Base-by-base conservation (phyloP, 2,329 filamentous ascomycete genomes). In the Neonectria hederae region DNA sequence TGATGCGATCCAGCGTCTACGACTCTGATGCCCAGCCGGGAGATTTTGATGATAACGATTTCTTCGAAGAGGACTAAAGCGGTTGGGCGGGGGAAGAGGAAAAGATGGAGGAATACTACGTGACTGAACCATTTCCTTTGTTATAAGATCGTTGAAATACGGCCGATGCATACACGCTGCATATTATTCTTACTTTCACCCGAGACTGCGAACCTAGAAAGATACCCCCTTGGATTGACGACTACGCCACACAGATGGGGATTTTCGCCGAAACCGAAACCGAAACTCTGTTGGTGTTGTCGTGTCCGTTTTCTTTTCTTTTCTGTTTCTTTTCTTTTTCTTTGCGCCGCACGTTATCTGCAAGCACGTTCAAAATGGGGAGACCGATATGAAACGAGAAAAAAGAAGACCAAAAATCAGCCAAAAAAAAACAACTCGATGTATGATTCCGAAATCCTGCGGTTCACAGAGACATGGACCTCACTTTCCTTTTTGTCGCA, bases 21-120 rank as follows among this genome's bases (percentile, higher is more conserved):
- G 88, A 90, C 73, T 82, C 82, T 30, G 88, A 90, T 75, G 88
- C 88, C 7, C 84, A 84, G 40, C 82, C 84, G 3, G 87, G 84
- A 62, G 84, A 87, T 58, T 87, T 87, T 77, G 86, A 88, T 71
- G 86, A 88, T 74, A 83, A 86, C 35, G 85, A 84, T 59, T 88
- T 88, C 77, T 87, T 87, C 69, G 84, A 86, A 67, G 83, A 86
- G 70, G 80, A 82, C 65, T 79, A 65, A 74, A 63, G 45, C 54
- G 7, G 54, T 54, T n/a, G 54, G 54, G 54, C 59, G 26, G 17
- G 40, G 13, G 48, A 45, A 35, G 42, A 54, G 40, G 42, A 54
- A 62, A 55, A 55, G 35, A 35, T 59, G 43, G 40, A 52, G 45
- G 19, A 38, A 11, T 57, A 62, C 65, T 63, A 65, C 56, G 59